Evolutionary conservation across 129 eudicot genomes (phyloP).

Genomic region (Escallonia rubra): DNA sequence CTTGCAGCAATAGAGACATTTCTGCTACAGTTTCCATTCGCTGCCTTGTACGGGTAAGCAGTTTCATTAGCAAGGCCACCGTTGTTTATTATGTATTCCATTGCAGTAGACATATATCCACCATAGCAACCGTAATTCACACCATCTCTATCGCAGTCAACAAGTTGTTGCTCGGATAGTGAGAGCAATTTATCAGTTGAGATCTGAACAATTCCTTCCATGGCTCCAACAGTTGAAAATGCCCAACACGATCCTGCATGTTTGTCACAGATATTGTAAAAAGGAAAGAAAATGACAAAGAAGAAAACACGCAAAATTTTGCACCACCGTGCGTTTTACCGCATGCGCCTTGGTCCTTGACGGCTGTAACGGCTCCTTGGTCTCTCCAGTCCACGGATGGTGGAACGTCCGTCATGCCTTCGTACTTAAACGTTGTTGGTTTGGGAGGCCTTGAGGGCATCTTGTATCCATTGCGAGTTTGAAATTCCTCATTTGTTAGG

Average conservation of each 20-base stretch:
- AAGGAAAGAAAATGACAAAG: slow-evolving; percentile 6
- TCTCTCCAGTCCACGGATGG: slow-evolving; percentile 41
- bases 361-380: slow-evolving; percentile 40
- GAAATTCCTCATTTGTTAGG: slow-evolving; percentile 41
- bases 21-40: slow-evolving; percentile 20
- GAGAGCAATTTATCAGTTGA: slow-evolving; percentile 31
- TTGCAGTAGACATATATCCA: slow-evolving; percentile 28
- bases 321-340: slow-evolving; percentile 10
- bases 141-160: slow-evolving; percentile 23
- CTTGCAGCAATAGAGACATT: slow-evolving; percentile 8
- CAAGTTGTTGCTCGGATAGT: slow-evolving; percentile 37
- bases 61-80: slow-evolving; percentile 29
- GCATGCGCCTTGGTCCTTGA: slow-evolving; percentile 41
- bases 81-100: slow-evolving; percentile 19
- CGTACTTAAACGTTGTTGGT: slow-evolving; percentile 16
- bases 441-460: slow-evolving; percentile 1
- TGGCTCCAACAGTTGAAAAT: slow-evolving; percentile 38
- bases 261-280: background rate
- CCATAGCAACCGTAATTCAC: slow-evolving; percentile 35
- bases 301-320: background rate
- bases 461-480: slow-evolving; percentile 29
- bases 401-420: slow-evolving; percentile 24
- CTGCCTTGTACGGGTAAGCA: slow-evolving; percentile 25
- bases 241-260: slow-evolving; percentile 37
- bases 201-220: slow-evolving; percentile 29